Conservation (phyloP, 164 flowering plant genomes). For the Warburgia ugandensis region DNA sequence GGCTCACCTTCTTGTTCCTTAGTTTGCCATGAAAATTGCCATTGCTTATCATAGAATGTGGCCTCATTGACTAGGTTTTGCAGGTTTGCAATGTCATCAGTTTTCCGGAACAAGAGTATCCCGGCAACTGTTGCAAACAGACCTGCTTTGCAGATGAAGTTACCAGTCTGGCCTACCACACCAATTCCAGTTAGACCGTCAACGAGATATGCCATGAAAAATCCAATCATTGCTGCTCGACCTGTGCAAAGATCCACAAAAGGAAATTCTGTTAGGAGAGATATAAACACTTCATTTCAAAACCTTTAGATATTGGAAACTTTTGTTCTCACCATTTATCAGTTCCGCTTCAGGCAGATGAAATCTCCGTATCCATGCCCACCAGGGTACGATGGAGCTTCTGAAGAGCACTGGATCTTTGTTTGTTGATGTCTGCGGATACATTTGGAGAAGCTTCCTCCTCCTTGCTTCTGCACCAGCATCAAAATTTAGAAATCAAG, state of each 20-base stretch:
- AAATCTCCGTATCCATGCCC: slow-evolving; percentile 57
- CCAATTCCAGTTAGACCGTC: slow-evolving; percentile 53
- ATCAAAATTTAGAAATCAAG: too few species aligned
- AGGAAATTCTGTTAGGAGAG: background rate
- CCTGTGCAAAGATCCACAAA: slow-evolving; percentile 27
- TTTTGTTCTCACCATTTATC: slow-evolving; percentile 45
- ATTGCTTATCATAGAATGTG: slow-evolving; percentile 54
- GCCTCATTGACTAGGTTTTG: slow-evolving; percentile 45
- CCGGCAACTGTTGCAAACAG: slow-evolving; percentile 36
- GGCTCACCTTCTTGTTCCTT: slow-evolving; percentile 6
- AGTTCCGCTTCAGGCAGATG: slow-evolving; percentile 60
- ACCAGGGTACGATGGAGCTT: slow-evolving; percentile 64
- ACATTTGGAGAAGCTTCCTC: slow-evolving; percentile 46
- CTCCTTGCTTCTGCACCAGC: slow-evolving; percentile 45
- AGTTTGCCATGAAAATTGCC: slow-evolving; percentile 54
- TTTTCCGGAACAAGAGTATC: slow-evolving; percentile 26
- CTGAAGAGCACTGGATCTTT: slow-evolving; percentile 50
- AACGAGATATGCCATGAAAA: slow-evolving; percentile 47
- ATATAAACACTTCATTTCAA: too few species aligned
- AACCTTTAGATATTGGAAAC: too few species aligned
- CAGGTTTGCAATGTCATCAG: slow-evolving; percentile 30
- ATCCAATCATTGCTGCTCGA: slow-evolving; percentile 66
- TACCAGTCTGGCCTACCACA: slow-evolving; percentile 53
- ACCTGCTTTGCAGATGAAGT: slow-evolving; percentile 51
- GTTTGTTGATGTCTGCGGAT: slow-evolving; percentile 47